Conservation (phyloP, 2,329 filamentous ascomycete genomes). For the Xylariaceae sp. region DNA sequence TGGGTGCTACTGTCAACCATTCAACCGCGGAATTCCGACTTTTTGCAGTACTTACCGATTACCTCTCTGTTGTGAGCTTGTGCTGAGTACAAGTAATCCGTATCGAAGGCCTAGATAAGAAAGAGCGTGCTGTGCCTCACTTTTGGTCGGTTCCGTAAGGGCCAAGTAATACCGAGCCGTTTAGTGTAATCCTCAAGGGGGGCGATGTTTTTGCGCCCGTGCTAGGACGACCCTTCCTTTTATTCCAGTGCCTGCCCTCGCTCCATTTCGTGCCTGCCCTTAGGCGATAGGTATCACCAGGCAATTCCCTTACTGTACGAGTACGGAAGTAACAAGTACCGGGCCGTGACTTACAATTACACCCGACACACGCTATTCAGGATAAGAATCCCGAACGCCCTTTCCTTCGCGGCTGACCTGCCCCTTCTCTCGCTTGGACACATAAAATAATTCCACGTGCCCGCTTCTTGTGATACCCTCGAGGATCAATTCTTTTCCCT, state of each 20-base stretch:
- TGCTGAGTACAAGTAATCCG: neutral
- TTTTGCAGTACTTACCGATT: too few relatives aligned
- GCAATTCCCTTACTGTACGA: too few relatives aligned
- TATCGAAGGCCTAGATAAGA: neutral
- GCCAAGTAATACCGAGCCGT: neutral
- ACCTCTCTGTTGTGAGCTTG: neutral
- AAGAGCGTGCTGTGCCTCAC: neutral
- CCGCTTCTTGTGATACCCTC: neutral
- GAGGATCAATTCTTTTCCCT: neutral
- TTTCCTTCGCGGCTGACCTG: constrained; percentile 6
- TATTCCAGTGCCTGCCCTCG: too few relatives aligned
- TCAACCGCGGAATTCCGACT: too few relatives aligned
- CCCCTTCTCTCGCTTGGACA: neutral
- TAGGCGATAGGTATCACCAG: too few relatives aligned
- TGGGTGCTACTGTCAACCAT: too few relatives aligned
- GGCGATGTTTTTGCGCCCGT: neutral
- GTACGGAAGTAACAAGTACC: too few relatives aligned
- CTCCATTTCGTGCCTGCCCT: too few relatives aligned
- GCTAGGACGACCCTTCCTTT: neutral
- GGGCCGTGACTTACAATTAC: too few relatives aligned
- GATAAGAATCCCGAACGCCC: too few relatives aligned
- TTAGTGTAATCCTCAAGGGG: too few relatives aligned
- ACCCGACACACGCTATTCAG: too few relatives aligned
- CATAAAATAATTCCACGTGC: neutral
- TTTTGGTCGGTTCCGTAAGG: neutral